These are phyloP conservation scores for Chaetomiaceae sp. DNA, from an alignment of 2,329 filamentous ascomycete species.

Conservation along the genomic window DNA sequence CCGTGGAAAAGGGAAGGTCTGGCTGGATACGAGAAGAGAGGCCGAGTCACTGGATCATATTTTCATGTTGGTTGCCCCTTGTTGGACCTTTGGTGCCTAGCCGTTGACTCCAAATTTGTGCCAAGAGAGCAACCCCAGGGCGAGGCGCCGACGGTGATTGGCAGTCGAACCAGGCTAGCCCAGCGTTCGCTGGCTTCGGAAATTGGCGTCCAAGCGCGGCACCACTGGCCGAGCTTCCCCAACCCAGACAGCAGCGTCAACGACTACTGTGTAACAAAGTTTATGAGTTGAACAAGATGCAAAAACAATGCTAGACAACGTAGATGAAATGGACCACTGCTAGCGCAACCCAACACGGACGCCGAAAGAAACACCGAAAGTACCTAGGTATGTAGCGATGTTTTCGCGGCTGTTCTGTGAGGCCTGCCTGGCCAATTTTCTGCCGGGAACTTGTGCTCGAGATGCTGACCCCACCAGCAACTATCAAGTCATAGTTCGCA, in stretches of 20 bases:
- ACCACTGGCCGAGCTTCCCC: too few relatives aligned
- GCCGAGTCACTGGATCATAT: not conserved
- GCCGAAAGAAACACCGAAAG: not conserved
- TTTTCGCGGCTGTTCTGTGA: not conserved
- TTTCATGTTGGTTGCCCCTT: not conserved
- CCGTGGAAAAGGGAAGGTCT: too few relatives aligned
- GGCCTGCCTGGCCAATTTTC: not conserved
- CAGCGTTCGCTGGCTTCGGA: not conserved
- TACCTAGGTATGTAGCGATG: not conserved
- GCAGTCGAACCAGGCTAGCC: not conserved
- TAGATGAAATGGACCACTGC: too few relatives aligned
- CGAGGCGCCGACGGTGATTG: not conserved
- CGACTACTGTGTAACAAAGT: too few relatives aligned
- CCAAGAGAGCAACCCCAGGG: too few relatives aligned
- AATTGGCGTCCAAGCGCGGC: not conserved
- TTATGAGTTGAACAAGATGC: not conserved
- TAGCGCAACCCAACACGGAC: too few relatives aligned
- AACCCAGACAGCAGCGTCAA: too few relatives aligned
- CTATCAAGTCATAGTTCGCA: too few relatives aligned
- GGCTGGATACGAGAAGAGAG: not conserved
- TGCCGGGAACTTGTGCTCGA: conserved; percentile 5
- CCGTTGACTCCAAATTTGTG: too few relatives aligned
- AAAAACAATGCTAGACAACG: too few relatives aligned
- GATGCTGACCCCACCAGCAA: not conserved
- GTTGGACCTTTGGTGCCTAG: conserved; percentile 11